A percentile compares a stretch with the other conserved stretches of the same genome.
These are phyloP conservation scores for Leccinum rimulosum DNA, from an alignment of 768 basidiomycete species.

Conservation along the genomic window DNA sequence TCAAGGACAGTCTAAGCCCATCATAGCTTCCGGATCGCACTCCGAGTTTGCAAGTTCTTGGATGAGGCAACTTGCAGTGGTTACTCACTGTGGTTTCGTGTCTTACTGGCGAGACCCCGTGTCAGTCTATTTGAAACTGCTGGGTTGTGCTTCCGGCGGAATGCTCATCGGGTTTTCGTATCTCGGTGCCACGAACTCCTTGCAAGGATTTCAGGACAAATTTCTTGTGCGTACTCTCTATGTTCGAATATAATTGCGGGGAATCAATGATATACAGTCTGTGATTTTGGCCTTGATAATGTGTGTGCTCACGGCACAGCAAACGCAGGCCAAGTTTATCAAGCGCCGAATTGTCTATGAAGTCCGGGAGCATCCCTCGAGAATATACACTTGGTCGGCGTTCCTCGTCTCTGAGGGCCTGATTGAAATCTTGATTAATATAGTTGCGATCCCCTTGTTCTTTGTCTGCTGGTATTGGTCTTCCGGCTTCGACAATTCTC, in stretches of 20 bases:
- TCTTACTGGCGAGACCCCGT: conserved; percentile 41
- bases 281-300: conserved; percentile 50
- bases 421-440: conserved; percentile 44
- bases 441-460: conserved; percentile 38
- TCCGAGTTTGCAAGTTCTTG: conserved; percentile 40
- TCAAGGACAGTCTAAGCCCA: conserved; percentile 30
- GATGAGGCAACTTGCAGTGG: conserved; percentile 33
- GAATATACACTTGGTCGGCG: conserved; percentile 64
- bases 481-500: conserved; percentile 37
- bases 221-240: conserved; percentile 35
- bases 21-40: conserved; percentile 5
- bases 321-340: conserved; percentile 60
- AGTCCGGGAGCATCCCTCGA: conserved; percentile 59
- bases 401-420: conserved; percentile 51
- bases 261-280: conserved; percentile 32
- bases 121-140: conserved; percentile 39
- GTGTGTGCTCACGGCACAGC: conserved; percentile 49
- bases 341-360: conserved; percentile 55
- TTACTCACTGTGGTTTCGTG: conserved; percentile 32
- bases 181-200: conserved; percentile 33
- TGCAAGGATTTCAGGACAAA: conserved; percentile 43
- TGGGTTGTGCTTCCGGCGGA: conserved; percentile 24
- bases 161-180: conserved; percentile 45
- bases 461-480: conserved; percentile 52
- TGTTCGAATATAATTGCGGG: neutral